Evolutionary conservation across 1,139 yeast species (phyloP).

Genomic region (Magnusiomyces paraingens): DNA sequence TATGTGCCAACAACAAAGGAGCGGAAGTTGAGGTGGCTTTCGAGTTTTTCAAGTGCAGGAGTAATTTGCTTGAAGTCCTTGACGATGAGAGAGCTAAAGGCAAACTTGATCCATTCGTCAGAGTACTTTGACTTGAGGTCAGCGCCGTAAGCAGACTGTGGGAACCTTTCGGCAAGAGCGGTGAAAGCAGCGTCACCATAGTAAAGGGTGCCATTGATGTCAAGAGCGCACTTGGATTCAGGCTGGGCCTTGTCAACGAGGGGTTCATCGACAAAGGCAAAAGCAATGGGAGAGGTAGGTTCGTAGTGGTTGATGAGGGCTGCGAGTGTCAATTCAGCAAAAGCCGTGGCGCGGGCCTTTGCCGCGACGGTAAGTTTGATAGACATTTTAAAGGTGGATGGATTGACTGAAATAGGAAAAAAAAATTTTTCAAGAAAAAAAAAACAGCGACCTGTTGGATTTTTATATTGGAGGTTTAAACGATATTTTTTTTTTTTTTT

Average conservation of each 20-base stretch:
- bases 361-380: slow-evolving; percentile 59
- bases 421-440: not conserved
- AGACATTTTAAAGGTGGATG: not conserved
- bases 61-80: slow-evolving; percentile 87
- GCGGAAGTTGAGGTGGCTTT: slow-evolving; percentile 77
- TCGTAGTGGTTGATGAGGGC: slow-evolving; percentile 57
- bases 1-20: slow-evolving; percentile 63
- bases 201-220: slow-evolving; percentile 43
- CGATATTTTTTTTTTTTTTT: no score
- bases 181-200: slow-evolving; percentile 41
- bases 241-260: slow-evolving; percentile 30
- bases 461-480: no score
- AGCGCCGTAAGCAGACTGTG: slow-evolving; percentile 21
- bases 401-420: not conserved
- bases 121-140: slow-evolving; percentile 25
- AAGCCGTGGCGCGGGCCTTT: slow-evolving; percentile 77
- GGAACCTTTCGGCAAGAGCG: slow-evolving; percentile 42
- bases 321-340: slow-evolving; percentile 74
- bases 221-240: slow-evolving; percentile 41
- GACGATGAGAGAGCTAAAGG: slow-evolving; percentile 60
- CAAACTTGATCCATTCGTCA: slow-evolving; percentile 59
- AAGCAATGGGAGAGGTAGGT: slow-evolving; percentile 45
- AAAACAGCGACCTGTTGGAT: not conserved
- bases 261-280: slow-evolving; percentile 47
- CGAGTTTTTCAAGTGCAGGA: slow-evolving; percentile 70